These are phyloP conservation scores for Diophrys sp. DNA, from an alignment of 73 alveolate genomes.

Conservation along the genomic window DNA sequence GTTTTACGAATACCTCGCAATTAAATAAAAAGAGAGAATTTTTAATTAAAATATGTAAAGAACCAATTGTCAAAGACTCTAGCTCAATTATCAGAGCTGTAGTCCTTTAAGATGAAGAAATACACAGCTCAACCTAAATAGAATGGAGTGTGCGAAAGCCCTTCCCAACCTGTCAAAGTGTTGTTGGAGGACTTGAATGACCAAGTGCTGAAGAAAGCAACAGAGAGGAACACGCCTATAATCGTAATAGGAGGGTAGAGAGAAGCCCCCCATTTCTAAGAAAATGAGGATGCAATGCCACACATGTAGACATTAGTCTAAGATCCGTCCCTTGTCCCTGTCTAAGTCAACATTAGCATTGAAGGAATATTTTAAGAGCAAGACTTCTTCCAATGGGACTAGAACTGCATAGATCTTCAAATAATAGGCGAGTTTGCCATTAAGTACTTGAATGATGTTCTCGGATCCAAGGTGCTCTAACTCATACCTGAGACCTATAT, in stretches of 20 bases:
- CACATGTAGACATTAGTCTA: not conserved
- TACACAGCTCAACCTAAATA: not conserved
- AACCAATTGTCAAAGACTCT: not conserved
- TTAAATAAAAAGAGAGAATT: not conserved
- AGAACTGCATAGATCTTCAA: not conserved
- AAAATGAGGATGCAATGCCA: not conserved
- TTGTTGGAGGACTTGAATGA: not conserved
- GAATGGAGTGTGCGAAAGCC: not conserved
- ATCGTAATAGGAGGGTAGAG: not conserved
- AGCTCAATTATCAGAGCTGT: not conserved
- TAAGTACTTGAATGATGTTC: not conserved
- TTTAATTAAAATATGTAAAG: not conserved
- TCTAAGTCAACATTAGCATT: not conserved
- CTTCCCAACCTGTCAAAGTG: not conserved
- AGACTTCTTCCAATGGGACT: not conserved
- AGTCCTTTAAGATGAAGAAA: not conserved
- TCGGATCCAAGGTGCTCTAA: not conserved
- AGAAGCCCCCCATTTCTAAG: not conserved
- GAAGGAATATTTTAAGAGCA: not conserved
- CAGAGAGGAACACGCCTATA: not conserved
- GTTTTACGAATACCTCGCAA: not conserved
- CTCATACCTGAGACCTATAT: not conserved
- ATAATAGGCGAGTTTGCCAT: not conserved
- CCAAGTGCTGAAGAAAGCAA: not conserved
- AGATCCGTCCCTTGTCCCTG: not conserved